Evolutionary conservation across 176 grass and related monocot genomes (phyloP).

Genomic region (Echinochloa phyllopogon): DNA sequence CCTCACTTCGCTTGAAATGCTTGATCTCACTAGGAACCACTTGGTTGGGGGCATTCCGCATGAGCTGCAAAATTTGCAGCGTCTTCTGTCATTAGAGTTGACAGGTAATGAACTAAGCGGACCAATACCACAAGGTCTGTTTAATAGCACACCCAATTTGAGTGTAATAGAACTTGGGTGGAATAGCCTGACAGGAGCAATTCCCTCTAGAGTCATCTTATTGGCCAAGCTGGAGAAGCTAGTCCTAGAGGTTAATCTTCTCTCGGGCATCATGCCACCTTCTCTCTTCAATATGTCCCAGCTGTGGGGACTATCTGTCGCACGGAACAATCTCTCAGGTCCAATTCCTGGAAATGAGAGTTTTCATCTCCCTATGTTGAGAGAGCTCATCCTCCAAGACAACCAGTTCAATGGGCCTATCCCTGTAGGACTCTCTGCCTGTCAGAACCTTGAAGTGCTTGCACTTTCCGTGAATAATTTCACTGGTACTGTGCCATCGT

Average conservation of each 20-base stretch:
- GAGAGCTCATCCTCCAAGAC: neutral
- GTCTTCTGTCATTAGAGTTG: neutral
- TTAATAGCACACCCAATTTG: slow-evolving; percentile 39
- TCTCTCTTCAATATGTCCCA: slow-evolving; percentile 49
- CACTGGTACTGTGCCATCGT: slow-evolving; percentile 45
- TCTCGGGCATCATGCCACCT: slow-evolving; percentile 44
- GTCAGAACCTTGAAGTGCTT: neutral
- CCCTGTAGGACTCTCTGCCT: slow-evolving; percentile 13
- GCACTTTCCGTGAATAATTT: slow-evolving; percentile 28
- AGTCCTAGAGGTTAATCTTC: slow-evolving; percentile 31
- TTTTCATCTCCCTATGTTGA: slow-evolving; percentile 44
- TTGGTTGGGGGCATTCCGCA: slow-evolving; percentile 26
- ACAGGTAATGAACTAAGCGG: slow-evolving; percentile 29
- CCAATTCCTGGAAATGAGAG: slow-evolving; percentile 43
- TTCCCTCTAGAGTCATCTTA: slow-evolving; percentile 36
- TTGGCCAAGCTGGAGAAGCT: slow-evolving; percentile 38
- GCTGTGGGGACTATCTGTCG: neutral
- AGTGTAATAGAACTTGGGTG: slow-evolving; percentile 15
- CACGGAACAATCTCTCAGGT: slow-evolving; percentile 49
- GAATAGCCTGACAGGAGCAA: slow-evolving; percentile 49
- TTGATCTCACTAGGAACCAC: slow-evolving; percentile 21
- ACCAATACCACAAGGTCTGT: slow-evolving; percentile 35
- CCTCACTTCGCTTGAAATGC: slow-evolving; percentile 30
- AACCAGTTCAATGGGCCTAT: slow-evolving; percentile 46
- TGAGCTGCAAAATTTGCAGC: slow-evolving; percentile 25